Evolutionary conservation across 192 early-diverging fungal species (phyloP).

Genomic region (Coemansia sp.): DNA sequence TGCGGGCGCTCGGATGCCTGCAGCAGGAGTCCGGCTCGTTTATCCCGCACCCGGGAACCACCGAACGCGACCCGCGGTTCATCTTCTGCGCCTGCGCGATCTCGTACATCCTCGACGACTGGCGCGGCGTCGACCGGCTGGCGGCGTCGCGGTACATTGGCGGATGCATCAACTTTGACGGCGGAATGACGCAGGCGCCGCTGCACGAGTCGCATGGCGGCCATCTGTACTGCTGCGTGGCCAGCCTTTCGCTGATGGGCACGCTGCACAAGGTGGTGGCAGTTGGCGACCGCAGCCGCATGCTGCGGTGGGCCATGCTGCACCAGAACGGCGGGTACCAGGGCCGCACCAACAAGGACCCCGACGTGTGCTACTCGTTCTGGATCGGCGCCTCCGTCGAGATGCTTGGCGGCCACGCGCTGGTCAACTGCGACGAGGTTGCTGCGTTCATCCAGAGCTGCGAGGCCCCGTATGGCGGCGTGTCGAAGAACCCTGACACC

Average conservation of each 20-base stretch:
- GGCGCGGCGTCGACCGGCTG: constrained; percentile 77
- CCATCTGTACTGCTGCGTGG: constrained; percentile 85
- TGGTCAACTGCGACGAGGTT: constrained; percentile 25
- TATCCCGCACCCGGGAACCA: constrained; percentile 63
- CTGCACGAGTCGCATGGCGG: constrained; percentile 88
- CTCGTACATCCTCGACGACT: constrained; percentile 84
- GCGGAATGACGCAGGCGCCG: constrained; percentile 77
- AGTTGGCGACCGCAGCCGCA: constrained; percentile 56
- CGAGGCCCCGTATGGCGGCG: constrained; percentile 46
- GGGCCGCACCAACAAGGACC: constrained; percentile 82
- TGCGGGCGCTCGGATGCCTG: constrained; percentile 59
- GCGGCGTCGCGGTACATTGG: constrained; percentile 38
- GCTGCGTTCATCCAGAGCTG: constrained; percentile 24
- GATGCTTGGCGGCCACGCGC: constrained; percentile 48
- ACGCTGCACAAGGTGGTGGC: constrained; percentile 41
- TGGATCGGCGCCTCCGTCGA: constrained; percentile 88
- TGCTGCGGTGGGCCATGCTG: constrained; percentile 74
- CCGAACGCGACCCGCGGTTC: constrained; percentile 89
- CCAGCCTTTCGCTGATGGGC: constrained; percentile 75
- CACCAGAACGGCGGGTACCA: constrained; percentile 88
- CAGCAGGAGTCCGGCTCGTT: constrained; percentile 84
- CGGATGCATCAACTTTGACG: constrained; percentile 40
- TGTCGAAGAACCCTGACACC: constrained; percentile 39
- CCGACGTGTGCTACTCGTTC: constrained; percentile 97
- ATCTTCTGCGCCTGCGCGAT: constrained; percentile 88